phyloP scores from a whole-genome alignment of 2,329 filamentous ascomycete species.

The Aschersonia sp. region DNA sequence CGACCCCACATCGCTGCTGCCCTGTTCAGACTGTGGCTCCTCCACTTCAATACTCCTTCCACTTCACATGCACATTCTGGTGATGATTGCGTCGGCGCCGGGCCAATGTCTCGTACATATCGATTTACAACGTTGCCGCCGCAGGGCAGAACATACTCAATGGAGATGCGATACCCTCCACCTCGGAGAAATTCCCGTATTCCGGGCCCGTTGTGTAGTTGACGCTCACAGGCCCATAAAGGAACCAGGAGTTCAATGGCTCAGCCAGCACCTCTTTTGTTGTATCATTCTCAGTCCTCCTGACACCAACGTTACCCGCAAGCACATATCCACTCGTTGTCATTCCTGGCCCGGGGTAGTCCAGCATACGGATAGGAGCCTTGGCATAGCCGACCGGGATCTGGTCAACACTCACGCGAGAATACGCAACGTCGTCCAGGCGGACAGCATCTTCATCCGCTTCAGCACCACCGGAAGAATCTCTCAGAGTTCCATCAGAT shows the following conservation, averaged over 20 bases:
- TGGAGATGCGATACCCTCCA: slow-evolving; percentile 6
- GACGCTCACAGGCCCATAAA: slow-evolving; percentile 21
- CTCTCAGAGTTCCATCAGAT: slow-evolving; percentile 14
- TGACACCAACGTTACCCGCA: slow-evolving; percentile 22
- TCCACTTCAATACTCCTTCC: too few species aligned
- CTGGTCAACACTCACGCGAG: slow-evolving; percentile 10
- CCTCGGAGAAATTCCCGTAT: slow-evolving; percentile 10
- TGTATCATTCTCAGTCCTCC: slow-evolving; percentile 7
- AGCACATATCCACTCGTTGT: slow-evolving; percentile 17
- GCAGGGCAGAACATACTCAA: slow-evolving; percentile 3
- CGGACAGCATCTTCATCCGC: slow-evolving; percentile 4
- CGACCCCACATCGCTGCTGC: too few species aligned
- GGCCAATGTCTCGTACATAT: too few species aligned
- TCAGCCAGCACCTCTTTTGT: slow-evolving; percentile 11
- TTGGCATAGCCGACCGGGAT: slow-evolving; percentile 24
- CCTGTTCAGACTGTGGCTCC: too few species aligned
- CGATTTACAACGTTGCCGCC: background rate
- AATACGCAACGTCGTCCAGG: slow-evolving; percentile 17
- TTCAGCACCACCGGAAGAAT: slow-evolving; percentile 5
- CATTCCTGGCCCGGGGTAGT: slow-evolving; percentile 8
- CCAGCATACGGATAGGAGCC: slow-evolving; percentile 22
- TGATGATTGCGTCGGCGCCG: too few species aligned
- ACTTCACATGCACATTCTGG: too few species aligned
- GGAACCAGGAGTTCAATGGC: slow-evolving; percentile 24
- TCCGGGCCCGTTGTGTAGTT: slow-evolving; percentile 7